Evolutionary conservation across 108 stramenopile genomes (phyloP), one percentile per base, ranked within the genome.

Genomic region (Epithemia pelagica): DNA sequence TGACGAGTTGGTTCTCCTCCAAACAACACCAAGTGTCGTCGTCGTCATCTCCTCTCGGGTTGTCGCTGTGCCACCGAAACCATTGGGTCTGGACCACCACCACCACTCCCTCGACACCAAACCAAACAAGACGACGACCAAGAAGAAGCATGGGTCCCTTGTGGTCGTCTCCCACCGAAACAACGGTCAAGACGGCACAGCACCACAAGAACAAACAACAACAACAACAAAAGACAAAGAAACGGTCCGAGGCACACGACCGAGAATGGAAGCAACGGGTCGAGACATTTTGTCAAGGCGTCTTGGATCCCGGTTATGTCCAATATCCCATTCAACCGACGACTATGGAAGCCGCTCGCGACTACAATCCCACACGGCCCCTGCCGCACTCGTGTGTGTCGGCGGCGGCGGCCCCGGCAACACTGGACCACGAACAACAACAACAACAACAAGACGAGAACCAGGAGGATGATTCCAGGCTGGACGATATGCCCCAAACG

Each of bases 251-350:
- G 26, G 30, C 24, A 24, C 23, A 27, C 2, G 69, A 28, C 32
- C 75, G 63, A 37, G 62, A 77, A 32, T 82, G 77, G 81, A 66
- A 65, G 30, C 53, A 61, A 60, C 62, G 33, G 18, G 71, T 62
- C 20, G 61, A 72, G 3, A 30, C 56, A 27, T 78, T 78, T 62
- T 59, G 46, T 27, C 52, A 65, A 0, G 54, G 54, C 60, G 33
- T 76, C 19, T 29, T 82, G 52, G 72, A 78, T 76, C 62, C 54
- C 20, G 68, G 60, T 18, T 82, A 75, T 53, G 52, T 74, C 19
- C 67, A 69, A 22, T 31, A 67, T n/a, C 82, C 82, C 21, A 59
- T 82, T 28, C 74, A 74, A 68, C 56, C 65, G 32, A 73, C 62
- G 22, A 82, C 77, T 0, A 59, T 82, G 3, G 66, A 75, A 46